Evolutionary conservation across 805 yeast genomes (phyloP), one percentile per base, ranked within the genome.

Genomic region (Ogataea zsoltii): DNA sequence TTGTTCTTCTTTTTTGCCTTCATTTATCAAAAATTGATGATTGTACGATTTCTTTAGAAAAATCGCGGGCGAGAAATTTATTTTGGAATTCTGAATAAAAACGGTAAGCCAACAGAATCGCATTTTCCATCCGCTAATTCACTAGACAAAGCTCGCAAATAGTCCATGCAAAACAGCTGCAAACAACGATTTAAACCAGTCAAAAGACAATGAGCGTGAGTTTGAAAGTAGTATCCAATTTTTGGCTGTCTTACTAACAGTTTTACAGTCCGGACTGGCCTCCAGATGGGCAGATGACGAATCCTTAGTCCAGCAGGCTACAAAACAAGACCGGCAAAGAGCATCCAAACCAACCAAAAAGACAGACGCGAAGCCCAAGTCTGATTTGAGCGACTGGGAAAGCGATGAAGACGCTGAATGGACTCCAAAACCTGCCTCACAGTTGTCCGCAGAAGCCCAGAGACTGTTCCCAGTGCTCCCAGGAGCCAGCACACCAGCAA

Each of bases 261-360:
- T 15, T 10, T 12, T 25, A 16, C 38, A 50, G 58, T 23, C 55
- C 15, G 60, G 54, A 3, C 38, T 63, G 26, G 63, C 55, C 25
- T 63, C 68, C 4, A 56, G 59, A 46, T 66, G 70, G 70, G 68
- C 68, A 5, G 57, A 55, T 15, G 66, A 65, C 26, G 60, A 52
- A 3, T 43, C 56, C 11, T 48, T 58, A 16, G 62, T 59, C 10
- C 31, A 53, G 16, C 44, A 54, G 30, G 63, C 66, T 2, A 29
- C 38, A 6, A 34, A 49, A 18, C 61, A 61, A 42, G 64, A 59
- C 42, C 31, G 16, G 7, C 10, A 11, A 25, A 11, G 4, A 32
- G 37, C 17, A 19, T 9, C 25, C 25, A 21, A 21, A 9, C 25
- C 23, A n/a, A 16, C 13, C 23, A 40, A 37, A 32, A 32, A 14